Percentiles rank a stretch among this genome's conserved stretches.
Conservation (phyloP, 495 filamentous ascomycete species). For the Penicillium verhagenii region DNA sequence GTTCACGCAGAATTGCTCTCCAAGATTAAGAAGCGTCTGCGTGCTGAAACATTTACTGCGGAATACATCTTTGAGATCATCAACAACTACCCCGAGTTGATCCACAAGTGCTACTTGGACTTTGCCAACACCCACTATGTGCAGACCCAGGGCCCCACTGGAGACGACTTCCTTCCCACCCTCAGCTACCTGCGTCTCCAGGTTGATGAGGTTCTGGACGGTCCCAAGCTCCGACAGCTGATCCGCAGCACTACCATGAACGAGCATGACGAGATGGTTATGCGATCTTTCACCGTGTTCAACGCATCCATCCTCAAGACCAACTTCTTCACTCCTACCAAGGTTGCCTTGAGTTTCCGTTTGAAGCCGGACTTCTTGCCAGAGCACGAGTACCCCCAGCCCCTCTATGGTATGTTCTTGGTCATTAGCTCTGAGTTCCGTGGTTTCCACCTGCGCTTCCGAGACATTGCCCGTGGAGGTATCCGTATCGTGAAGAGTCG, state of each 20-base stretch:
- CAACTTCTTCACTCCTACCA: slow-evolving; percentile 99
- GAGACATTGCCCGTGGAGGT: slow-evolving; percentile 94
- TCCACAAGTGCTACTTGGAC: slow-evolving; percentile 84
- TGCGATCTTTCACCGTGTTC: slow-evolving; percentile 95
- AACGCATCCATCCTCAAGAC: slow-evolving; percentile 90
- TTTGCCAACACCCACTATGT: slow-evolving; percentile 92
- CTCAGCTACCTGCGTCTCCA: slow-evolving; percentile 73
- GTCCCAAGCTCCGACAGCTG: slow-evolving; percentile 71
- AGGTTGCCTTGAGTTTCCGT: slow-evolving; percentile 96
- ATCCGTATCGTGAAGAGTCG: slow-evolving; percentile 98
- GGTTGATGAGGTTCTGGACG: slow-evolving; percentile 73
- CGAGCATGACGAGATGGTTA: slow-evolving; percentile 97
- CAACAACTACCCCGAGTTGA: slow-evolving; percentile 81
- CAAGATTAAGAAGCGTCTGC: slow-evolving; percentile 92
- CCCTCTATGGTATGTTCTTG: slow-evolving; percentile 96
- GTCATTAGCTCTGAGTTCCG: slow-evolving; percentile 95
- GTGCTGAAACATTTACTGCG: slow-evolving; percentile 94
- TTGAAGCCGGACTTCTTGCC: slow-evolving; percentile 88
- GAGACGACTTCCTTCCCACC: slow-evolving; percentile 78
- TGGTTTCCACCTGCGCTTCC: slow-evolving; percentile 96
- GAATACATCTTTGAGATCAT: slow-evolving; percentile 98
- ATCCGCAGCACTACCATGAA: slow-evolving; percentile 82
- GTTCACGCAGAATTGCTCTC: slow-evolving; percentile 86
- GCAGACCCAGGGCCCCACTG: slow-evolving; percentile 65
- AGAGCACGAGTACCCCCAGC: slow-evolving; percentile 87